Evolutionary conservation across 2,329 filamentous ascomycete genomes (phyloP), one percentile per base, ranked within the genome.

Genomic region (Fusarium domesticum): DNA sequence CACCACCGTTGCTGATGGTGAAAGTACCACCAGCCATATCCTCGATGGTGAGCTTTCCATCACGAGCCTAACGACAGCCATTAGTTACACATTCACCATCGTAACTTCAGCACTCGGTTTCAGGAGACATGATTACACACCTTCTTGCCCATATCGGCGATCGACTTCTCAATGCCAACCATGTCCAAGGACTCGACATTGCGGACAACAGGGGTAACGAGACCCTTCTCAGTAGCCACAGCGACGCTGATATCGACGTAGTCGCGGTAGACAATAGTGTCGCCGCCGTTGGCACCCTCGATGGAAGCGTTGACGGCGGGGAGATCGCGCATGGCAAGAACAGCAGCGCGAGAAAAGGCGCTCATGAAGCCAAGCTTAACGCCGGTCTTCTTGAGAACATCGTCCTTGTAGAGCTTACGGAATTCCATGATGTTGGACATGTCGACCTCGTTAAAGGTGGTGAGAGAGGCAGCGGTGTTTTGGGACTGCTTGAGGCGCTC

Each of bases 341-440:
- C 83, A 59, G 83, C 88, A 37, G 93, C 93, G 53, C 87, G 87
- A 4, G 92, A 88, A 72, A 98, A 98, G 43, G 92, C 92, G 67
- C 90, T 93, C 92, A 98, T 97, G 76, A 97, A 98, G n/a, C 93
- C 93, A 42, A 98, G 85, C 77, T 97, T 98, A 46, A 97, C 87
- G 35, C 91, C 92, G 8, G 89, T 93, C 77, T 92, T 95, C 80
- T 97, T 96, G 45, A 97, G 76, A 17, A 96, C 76, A 47, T 96
- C 91, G 48, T 97, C 92, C 77, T 97, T 97, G 80, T 97, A 97
- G 36, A 90, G 77, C 70, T 95, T 96, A 59, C 93, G 87, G 76
- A 98, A 92, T 52, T 96, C 89, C 86, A 97, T 96, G 38, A 98
- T 77, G 17, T 87, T 89, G 23, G 92, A 95, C 93, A 98, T 98